phyloP scores from a whole-genome alignment of 2,329 filamentous ascomycete genomes.

The Arthrobotrys megalospora region DNA sequence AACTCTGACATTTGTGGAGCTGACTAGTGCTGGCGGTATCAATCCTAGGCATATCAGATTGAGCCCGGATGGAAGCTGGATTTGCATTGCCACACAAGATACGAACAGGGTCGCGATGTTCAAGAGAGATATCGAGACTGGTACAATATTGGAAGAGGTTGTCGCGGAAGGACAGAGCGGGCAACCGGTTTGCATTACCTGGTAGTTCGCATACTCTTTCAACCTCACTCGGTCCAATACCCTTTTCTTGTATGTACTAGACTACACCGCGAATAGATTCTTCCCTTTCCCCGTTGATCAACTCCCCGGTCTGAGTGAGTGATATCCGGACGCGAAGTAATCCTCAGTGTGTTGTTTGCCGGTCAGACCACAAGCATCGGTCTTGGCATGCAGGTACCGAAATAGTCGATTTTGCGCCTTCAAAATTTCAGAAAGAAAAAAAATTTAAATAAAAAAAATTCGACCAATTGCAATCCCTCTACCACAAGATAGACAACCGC shows the following conservation, averaged over 20 bases:
- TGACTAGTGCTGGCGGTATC: slow-evolving; percentile 76
- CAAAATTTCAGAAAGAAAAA: slow-evolving; percentile 12
- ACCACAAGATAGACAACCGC: neutral
- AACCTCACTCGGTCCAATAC: neutral
- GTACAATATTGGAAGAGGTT: slow-evolving; percentile 65
- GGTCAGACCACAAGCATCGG: slow-evolving; percentile 26
- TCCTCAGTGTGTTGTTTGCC: slow-evolving; percentile 23
- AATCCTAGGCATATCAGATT: slow-evolving; percentile 72
- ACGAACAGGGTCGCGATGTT: slow-evolving; percentile 76
- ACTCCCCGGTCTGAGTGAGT: neutral
- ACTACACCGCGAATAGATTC: too few relatives aligned
- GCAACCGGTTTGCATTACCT: slow-evolving; percentile 58
- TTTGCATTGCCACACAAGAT: slow-evolving; percentile 78
- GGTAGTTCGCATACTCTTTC: slow-evolving; percentile 18
- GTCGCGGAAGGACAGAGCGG: slow-evolving; percentile 57
- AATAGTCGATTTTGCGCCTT: slow-evolving; percentile 3
- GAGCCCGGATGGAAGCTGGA: slow-evolving; percentile 75
- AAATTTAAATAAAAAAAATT: neutral
- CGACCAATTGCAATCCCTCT: neutral
- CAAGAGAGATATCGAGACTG: slow-evolving; percentile 74
- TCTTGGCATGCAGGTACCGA: slow-evolving; percentile 57
- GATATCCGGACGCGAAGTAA: too few relatives aligned
- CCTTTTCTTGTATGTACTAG: neutral
- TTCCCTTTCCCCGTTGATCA: too few relatives aligned
- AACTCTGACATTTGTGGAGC: slow-evolving; percentile 72